A percentile compares a stretch with the other conserved stretches of the same genome.
phyloP scores from a whole-genome alignment of 768 basidiomycete genomes.

The Porphyrellus cyaneotinctus region DNA sequence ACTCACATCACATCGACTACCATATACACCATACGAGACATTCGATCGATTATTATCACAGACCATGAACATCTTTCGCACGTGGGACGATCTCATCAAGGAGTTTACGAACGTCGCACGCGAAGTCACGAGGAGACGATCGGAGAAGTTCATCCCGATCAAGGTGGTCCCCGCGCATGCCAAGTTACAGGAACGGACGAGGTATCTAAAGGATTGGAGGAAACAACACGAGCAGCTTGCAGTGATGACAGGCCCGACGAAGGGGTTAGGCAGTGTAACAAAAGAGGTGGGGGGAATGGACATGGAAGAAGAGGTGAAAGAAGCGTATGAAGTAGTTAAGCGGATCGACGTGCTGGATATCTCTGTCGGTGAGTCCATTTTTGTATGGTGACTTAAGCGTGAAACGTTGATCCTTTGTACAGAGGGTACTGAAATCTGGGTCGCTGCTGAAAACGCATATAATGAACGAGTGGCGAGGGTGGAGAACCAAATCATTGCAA shows the following conservation, averaged over 20 bases:
- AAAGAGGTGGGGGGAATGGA: conserved; percentile 87
- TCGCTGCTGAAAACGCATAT: conserved; percentile 94
- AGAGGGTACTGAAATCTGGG: conserved; percentile 99
- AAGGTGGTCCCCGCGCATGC: conserved; percentile 89
- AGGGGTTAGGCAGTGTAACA: conserved; percentile 70
- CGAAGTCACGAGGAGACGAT: conserved; percentile 85
- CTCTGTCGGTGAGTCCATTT: conserved; percentile 63
- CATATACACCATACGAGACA: conserved; percentile 91
- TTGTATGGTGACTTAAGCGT: background rate
- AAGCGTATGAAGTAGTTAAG: conserved; percentile 96
- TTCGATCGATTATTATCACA: conserved; percentile 83
- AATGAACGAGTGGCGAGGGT: conserved; percentile 96
- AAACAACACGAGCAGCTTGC: conserved; percentile 97
- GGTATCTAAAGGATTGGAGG: conserved; percentile 88
- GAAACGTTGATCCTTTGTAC: conserved; percentile 5
- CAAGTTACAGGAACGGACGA: conserved; percentile 81
- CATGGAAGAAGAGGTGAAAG: conserved; percentile 96
- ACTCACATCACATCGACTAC: conserved; percentile 83
- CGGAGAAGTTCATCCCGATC: conserved; percentile 94
- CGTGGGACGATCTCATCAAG: conserved; percentile 88
- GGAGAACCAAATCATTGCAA: conserved; percentile 97
- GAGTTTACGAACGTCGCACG: conserved; percentile 91
- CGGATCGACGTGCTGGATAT: conserved; percentile 95
- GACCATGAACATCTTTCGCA: conserved; percentile 73
- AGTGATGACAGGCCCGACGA: conserved; percentile 94